Evolutionary conservation across 768 basidiomycete species (phyloP).

Genomic region (Clitopilus hobsonii): DNA sequence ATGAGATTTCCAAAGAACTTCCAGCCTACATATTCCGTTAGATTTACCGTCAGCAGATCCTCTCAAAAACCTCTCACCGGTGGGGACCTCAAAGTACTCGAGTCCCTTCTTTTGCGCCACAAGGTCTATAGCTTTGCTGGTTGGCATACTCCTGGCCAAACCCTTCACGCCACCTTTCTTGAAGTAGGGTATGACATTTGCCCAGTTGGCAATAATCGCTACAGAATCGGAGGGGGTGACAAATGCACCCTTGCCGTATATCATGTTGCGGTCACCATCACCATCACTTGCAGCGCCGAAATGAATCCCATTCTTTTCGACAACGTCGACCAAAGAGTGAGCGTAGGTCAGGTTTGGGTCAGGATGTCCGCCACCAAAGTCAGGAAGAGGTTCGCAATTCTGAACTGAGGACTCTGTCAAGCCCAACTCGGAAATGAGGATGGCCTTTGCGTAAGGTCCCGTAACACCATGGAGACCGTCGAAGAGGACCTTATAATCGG

Average conservation of each 20-base stretch:
- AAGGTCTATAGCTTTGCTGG: constrained; percentile 92
- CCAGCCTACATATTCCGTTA: constrained; percentile 59
- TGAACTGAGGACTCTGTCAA: constrained; percentile 79
- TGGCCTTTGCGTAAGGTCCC: constrained; percentile 89
- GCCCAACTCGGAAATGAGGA: constrained; percentile 79
- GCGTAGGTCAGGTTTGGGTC: constrained; percentile 99
- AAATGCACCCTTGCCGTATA: constrained; percentile 96
- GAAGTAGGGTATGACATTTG: constrained; percentile 89
- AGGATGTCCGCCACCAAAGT: constrained; percentile 97
- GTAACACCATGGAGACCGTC: constrained; percentile 97
- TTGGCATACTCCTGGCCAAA: constrained; percentile 96
- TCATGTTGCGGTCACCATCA: constrained; percentile 99
- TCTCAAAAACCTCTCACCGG: constrained; percentile 47
- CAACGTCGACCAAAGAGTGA: constrained; percentile 86
- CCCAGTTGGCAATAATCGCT: constrained; percentile 98
- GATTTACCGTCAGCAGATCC: not conserved
- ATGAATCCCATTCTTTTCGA: constrained; percentile 79
- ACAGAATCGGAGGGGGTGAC: constrained; percentile 98
- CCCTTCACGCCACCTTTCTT: constrained; percentile 90
- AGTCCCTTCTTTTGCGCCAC: constrained; percentile 93
- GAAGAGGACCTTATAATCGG: constrained; percentile 83
- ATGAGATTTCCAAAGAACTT: constrained; percentile 99
- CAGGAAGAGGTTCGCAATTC: constrained; percentile 87
- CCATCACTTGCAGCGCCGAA: constrained; percentile 98
- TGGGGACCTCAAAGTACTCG: constrained; percentile 95